These are phyloP conservation scores for Sporothrix protearum DNA, from an alignment of 2,329 filamentous ascomycete genomes.

Conservation along the genomic window DNA sequence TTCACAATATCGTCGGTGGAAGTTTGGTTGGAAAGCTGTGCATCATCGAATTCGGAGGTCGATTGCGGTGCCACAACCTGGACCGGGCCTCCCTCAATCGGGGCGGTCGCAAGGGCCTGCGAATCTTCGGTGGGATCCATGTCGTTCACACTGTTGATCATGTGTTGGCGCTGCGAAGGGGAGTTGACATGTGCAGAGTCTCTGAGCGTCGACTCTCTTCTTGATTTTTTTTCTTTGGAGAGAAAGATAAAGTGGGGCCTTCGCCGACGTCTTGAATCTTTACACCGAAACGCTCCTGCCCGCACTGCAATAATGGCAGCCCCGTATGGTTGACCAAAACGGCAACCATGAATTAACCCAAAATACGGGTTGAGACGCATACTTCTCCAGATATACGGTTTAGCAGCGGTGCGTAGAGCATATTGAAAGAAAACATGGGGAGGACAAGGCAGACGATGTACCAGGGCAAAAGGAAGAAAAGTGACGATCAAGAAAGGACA, in stretches of 20 bases:
- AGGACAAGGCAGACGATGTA: not conserved
- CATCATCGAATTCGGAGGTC: not conserved
- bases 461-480: not conserved
- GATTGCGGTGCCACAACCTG: not conserved
- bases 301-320: not conserved
- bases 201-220: slow-evolving; percentile 16
- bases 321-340: not conserved
- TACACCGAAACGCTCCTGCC: not conserved
- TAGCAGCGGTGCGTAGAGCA: not conserved
- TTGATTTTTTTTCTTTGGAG: not conserved
- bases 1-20: not conserved
- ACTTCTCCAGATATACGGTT: not conserved
- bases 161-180: not conserved
- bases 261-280: not conserved
- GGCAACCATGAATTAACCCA: not conserved
- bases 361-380: not conserved
- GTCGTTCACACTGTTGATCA: not conserved
- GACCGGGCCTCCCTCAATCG: not conserved
- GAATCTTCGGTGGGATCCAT: not conserved
- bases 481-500: too few relatives aligned
- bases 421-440: not conserved
- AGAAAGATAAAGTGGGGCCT: not conserved
- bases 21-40: not conserved
- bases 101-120: not conserved
- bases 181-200: not conserved